Evolutionary conservation across 2,329 filamentous ascomycete species (phyloP), one percentile per base, ranked within the genome.

Genomic region (Metarhizium brunneum): DNA sequence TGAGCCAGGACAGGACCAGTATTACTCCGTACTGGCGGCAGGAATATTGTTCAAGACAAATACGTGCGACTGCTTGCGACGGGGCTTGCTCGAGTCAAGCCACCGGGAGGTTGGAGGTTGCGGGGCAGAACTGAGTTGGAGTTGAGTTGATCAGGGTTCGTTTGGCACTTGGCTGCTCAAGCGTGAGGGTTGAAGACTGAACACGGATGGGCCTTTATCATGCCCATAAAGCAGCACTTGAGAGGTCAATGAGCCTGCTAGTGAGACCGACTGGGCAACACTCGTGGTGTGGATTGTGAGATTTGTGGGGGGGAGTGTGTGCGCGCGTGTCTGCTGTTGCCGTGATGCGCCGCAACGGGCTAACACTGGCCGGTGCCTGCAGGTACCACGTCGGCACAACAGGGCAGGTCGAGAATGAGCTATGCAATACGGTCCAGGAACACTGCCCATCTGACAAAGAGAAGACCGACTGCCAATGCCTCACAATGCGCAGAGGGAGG

Each of bases 81-180:
- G 54, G 40, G 25, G 47, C 53, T 49, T 40, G 56, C 38, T 49
- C 38, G 56, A 55, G 56, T 53, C 56, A 55, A 57, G 53, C 47
- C 53, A 47, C n/a, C 18, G 45, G 25, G 25, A 25, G 25, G 25
- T 25, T 25, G 29, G 32, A 25, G 54, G 50, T 50, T 43, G 45
- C 50, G 45, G 54, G 54, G 54, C 35, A 13, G 13, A 8, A 36
- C 35, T 13, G 35, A 36, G 35, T 36, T 14, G 13, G 6, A 40
- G 47, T 25, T 25, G 53, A 43, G 40, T 43, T 43, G 10, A n/a
- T 43, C 16, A 14, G 40, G n/a, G 10, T 43, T 16, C 16, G 45
- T 20, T 30, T 48, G 45, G 25, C 20, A 10, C 10, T 48, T 48
- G 6, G 42, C 42, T 45, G 42, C 42, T 20, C 38, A 40, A 40